phyloP scores from a whole-genome alignment of 805 yeast genomes.

The Starmera pachycereana region DNA sequence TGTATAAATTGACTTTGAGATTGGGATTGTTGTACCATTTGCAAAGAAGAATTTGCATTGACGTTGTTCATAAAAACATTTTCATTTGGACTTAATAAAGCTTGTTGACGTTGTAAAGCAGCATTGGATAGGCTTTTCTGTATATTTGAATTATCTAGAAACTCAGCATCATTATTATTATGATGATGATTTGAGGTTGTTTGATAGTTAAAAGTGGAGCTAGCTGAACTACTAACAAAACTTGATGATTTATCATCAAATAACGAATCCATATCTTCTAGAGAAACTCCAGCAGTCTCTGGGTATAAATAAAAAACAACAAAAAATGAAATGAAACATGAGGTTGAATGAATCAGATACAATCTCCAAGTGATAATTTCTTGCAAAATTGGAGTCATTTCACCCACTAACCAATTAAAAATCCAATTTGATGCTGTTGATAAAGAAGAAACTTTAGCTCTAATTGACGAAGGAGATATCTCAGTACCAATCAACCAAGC shows the following conservation, averaged over 20 bases:
- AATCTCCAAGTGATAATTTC: conserved; percentile 71
- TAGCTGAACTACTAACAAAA: conserved; percentile 21
- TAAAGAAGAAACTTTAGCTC: conserved; percentile 85
- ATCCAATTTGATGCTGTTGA: conserved; percentile 93
- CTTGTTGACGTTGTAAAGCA: conserved; percentile 32
- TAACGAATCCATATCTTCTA: conserved; percentile 87
- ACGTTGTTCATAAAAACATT: no score
- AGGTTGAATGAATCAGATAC: conserved; percentile 71
- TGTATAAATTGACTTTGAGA: no score
- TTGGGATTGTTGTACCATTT: no score
- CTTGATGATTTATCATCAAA: conserved; percentile 56
- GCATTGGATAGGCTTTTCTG: conserved; percentile 24
- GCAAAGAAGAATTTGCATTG: no score
- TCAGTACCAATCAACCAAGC: conserved; percentile 88
- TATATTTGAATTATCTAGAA: neutral
- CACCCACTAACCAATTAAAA: conserved; percentile 86
- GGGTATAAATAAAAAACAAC: conserved; percentile 71
- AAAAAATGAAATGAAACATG: conserved; percentile 63
- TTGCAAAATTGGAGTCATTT: conserved; percentile 78
- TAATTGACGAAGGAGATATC: conserved; percentile 71
- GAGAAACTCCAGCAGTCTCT: conserved; percentile 79
- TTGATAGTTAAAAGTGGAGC: conserved; percentile 11
- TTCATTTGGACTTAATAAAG: conserved; percentile 10
- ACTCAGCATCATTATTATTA: conserved; percentile 1
- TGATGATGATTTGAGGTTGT: neutral